Evolutionary conservation across 345 rosid species (phyloP).

Genomic region (Geranium brycei): DNA sequence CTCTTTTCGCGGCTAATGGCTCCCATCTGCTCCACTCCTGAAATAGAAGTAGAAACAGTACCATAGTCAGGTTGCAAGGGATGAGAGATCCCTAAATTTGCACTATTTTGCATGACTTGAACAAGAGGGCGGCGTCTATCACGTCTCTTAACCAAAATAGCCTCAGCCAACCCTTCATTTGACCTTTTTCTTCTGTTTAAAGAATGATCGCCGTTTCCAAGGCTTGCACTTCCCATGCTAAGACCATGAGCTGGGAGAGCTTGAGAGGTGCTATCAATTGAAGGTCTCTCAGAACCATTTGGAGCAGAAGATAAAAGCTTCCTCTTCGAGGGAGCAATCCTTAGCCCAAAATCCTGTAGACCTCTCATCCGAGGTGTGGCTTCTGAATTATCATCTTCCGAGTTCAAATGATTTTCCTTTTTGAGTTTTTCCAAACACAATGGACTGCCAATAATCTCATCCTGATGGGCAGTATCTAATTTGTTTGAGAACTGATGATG

Average conservation of each 20-base stretch:
- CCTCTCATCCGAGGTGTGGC: conserved; percentile 72
- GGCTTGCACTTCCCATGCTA: conserved; percentile 33
- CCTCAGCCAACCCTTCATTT: no score
- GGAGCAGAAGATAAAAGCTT: conserved; percentile 34
- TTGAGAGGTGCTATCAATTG: conserved; percentile 27
- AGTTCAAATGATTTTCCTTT: conserved; percentile 11
- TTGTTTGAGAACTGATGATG: conserved; percentile 19
- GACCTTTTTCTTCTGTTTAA: no score
- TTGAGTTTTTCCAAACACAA: conserved; percentile 16
- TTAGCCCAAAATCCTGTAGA: conserved; percentile 69
- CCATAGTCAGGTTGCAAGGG: background rate
- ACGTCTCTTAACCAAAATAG: background rate
- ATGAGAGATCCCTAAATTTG: no score
- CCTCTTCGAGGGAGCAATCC: conserved; percentile 45
- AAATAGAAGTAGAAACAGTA: conserved; percentile 21
- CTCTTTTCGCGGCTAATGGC: conserved; percentile 51
- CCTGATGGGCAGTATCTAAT: conserved; percentile 19
- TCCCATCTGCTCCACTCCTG: conserved; percentile 46
- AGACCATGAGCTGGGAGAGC: conserved; percentile 33
- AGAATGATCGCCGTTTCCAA: conserved; percentile 33
- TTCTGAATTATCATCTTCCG: conserved; percentile 39
- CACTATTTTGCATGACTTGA: no score
- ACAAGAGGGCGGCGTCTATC: no score
- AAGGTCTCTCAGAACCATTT: conserved; percentile 33
- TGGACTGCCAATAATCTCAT: conserved; percentile 16